A percentile compares a stretch with the other conserved stretches of the same genome.
These are phyloP conservation scores for Verticillium klebahnii DNA, from an alignment of 2,329 filamentous ascomycete species.

Conservation along the genomic window DNA sequence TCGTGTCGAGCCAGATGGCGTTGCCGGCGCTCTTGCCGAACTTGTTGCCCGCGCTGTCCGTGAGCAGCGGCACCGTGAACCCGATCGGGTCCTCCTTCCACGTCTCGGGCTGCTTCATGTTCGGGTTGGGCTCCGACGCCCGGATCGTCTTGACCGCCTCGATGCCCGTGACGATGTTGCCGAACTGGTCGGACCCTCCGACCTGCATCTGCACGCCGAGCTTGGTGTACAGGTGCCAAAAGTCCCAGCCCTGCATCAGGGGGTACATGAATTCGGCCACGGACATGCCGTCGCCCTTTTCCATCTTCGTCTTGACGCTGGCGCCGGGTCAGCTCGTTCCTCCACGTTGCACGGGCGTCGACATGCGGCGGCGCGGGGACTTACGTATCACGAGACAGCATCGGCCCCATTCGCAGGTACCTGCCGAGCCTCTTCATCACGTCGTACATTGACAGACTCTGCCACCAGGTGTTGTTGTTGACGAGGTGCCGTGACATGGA, in stretches of 20 bases:
- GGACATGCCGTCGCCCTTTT: slow-evolving; percentile 87
- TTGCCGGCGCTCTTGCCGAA: slow-evolving; percentile 95
- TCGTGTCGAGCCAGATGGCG: slow-evolving; percentile 83
- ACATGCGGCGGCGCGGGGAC: slow-evolving; percentile 28
- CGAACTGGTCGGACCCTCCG: slow-evolving; percentile 92
- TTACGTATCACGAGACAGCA: slow-evolving; percentile 85
- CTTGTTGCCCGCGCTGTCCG: slow-evolving; percentile 79
- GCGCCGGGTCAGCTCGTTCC: too few relatives aligned
- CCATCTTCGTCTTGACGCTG: slow-evolving; percentile 73
- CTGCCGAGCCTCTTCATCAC: slow-evolving; percentile 70
- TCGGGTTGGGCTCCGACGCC: slow-evolving; percentile 45
- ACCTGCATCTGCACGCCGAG: slow-evolving; percentile 77
- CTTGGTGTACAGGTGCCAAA: slow-evolving; percentile 76
- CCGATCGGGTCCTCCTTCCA: slow-evolving; percentile 63
- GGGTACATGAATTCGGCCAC: slow-evolving; percentile 93
- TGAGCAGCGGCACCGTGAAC: slow-evolving; percentile 86
- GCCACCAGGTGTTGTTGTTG: slow-evolving; percentile 85
- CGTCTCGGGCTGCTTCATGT: slow-evolving; percentile 30
- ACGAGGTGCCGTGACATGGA: slow-evolving; percentile 63
- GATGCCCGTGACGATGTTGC: slow-evolving; percentile 89
- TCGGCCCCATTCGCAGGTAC: slow-evolving; percentile 72
- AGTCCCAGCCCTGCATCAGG: slow-evolving; percentile 92
- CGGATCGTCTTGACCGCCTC: slow-evolving; percentile 77
- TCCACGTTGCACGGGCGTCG: not conserved
- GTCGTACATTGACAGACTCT: slow-evolving; percentile 65